Base-by-base conservation (phyloP, 352 stramenopile genomes). In the Blastocystis sp. region DNA sequence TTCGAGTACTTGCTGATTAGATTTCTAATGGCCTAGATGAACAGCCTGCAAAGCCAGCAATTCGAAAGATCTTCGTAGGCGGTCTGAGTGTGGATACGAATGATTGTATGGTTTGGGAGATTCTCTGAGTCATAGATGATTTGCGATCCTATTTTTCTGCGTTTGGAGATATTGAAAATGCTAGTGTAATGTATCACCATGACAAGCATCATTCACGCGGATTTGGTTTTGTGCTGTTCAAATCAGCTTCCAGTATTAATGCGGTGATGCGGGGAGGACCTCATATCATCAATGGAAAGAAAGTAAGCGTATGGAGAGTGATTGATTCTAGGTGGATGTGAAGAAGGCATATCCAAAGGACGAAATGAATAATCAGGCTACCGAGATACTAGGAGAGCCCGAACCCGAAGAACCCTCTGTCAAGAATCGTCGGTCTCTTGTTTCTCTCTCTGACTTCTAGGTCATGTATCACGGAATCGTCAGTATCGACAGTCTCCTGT, bases 181-280 rank as follows among this genome's bases (percentile, higher is more conserved):
- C 51, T 29, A 83, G 46, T 24, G 51, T 83, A 7, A 83, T 66
- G 46, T 66, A 65, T 37, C 71, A 66, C 19, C 71, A 83, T 43
- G 71, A 83, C 71, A 83, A 83, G 24, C 71, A 49, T 35, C 71
- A 83, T 27, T 52, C 24, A 3, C 71, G 51, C 27, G 46, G 71
- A 32, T 66, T 83, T 42, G 71, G 71, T 56, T 83, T 83, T 37
- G 71, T 83, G 5, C n/a, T 66, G 14, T 83, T 83, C 71, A 29
- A 63, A 9, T 43, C 27, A 21, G 71, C 24, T 21, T 39, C 42
- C 35, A 83, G 71, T 42, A 35, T 83, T 16, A 83, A 65, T 54
- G 46, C 49, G 3, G 71, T 66, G 49, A 65, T 83, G 14, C 71
- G 58, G 43, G 43, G 29, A 9, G 29, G 46, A 49, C 71, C 71